phyloP scores from a whole-genome alignment of 2,329 filamentous ascomycete species.

The Cladosporium sphaerospermum region DNA sequence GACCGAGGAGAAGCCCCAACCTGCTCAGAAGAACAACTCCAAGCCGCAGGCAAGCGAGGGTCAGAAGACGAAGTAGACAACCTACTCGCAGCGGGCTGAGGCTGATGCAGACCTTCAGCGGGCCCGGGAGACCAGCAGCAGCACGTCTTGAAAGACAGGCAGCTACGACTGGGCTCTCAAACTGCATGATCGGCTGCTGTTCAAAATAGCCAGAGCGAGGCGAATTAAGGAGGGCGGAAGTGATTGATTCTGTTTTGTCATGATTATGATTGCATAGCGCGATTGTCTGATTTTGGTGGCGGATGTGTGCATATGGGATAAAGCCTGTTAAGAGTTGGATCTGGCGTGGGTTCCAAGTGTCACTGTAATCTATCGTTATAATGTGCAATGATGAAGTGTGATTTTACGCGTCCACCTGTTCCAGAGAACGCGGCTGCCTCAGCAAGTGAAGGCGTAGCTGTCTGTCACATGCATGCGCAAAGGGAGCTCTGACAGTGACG shows the following conservation, averaged over 20 bases:
- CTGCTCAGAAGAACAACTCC: constrained; percentile 1
- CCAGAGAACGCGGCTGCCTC: not conserved
- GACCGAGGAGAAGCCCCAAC: constrained; percentile 15
- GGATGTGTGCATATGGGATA: not conserved
- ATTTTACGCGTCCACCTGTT: not conserved
- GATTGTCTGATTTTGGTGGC: not conserved
- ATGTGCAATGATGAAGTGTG: not conserved
- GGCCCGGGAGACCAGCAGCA: not conserved
- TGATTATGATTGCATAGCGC: constrained; percentile 5
- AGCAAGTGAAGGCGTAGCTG: not conserved
- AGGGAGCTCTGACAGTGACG: too few species aligned
- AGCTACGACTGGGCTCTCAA: too few species aligned
- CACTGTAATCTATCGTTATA: not conserved
- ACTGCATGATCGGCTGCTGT: too few species aligned
- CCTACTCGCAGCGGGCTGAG: constrained; percentile 8
- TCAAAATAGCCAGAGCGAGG: too few species aligned
- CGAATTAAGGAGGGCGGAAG: too few species aligned
- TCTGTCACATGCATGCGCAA: not conserved
- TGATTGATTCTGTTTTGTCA: not conserved
- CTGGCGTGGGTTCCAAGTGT: too few species aligned
- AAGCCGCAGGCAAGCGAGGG: constrained; percentile 12
- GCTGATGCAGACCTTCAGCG: not conserved
- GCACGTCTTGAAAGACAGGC: too few species aligned
- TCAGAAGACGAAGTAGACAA: not conserved
- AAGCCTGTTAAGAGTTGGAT: too few species aligned